Conservation (phyloP, 169 alveolate species). For the Plasmodium gonderi region DNA sequence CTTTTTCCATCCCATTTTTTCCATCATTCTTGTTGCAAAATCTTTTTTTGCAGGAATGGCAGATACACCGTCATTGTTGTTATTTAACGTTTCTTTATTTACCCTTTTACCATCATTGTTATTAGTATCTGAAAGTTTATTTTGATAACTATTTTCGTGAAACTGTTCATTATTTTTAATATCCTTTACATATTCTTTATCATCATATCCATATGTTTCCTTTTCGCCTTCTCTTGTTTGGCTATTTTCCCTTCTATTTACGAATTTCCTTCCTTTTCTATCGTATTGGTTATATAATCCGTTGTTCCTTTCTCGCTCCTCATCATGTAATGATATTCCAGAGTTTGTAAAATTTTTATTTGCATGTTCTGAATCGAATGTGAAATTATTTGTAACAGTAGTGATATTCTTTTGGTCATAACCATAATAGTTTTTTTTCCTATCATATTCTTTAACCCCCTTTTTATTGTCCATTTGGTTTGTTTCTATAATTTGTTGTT, state of each 20-base stretch:
- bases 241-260: not conserved
- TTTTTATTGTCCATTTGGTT: not conserved
- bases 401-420: not conserved
- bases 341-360: not conserved
- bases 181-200: not conserved
- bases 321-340: not conserved
- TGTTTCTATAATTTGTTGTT: slow-evolving; percentile 24
- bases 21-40: slow-evolving; percentile 90
- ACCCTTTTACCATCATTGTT: not conserved
- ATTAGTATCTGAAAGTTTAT: not conserved
- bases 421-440: not conserved
- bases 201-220: not conserved
- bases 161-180: not conserved
- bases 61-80: slow-evolving; percentile 8
- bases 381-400: not conserved
- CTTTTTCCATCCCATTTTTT: slow-evolving; percentile 92
- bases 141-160: not conserved
- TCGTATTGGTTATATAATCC: not conserved
- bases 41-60: slow-evolving; percentile 80
- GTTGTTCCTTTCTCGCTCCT: not conserved
- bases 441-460: slow-evolving; percentile 19
- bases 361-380: not conserved
- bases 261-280: not conserved
- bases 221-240: not conserved
- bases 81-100: slow-evolving; percentile 48